phyloP scores from a whole-genome alignment of 2,329 filamentous ascomycete genomes.

The Sporothrix humicola region DNA sequence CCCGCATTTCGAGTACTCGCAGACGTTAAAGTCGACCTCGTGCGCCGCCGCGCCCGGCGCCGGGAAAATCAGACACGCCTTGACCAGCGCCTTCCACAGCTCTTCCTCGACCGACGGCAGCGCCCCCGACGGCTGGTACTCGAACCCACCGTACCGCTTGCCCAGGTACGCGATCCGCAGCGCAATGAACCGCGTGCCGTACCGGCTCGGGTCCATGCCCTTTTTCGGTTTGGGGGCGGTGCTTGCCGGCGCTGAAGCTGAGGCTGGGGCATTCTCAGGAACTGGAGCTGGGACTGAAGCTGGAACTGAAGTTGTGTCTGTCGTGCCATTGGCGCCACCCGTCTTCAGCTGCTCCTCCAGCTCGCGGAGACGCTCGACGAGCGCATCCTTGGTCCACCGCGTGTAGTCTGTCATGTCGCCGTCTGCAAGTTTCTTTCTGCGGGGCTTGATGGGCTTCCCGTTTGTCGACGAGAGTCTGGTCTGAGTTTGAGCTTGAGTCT shows the following conservation, averaged over 20 bases:
- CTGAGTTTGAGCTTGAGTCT: no score
- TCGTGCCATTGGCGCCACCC: neutral
- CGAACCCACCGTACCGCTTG: constrained; percentile 89
- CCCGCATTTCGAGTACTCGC: constrained; percentile 93
- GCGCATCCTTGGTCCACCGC: constrained; percentile 40
- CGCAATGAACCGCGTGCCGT: constrained; percentile 82
- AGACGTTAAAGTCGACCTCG: constrained; percentile 77
- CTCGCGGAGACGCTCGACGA: constrained; percentile 46
- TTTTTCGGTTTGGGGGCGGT: constrained; percentile 49
- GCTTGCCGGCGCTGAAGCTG: neutral
- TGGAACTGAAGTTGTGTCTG: no score
- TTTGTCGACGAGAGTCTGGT: no score
- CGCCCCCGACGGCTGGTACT: constrained; percentile 76
- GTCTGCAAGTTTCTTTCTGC: neutral
- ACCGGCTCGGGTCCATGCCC: constrained; percentile 77
- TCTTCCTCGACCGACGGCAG: constrained; percentile 89
- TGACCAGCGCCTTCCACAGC: constrained; percentile 87
- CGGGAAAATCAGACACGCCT: constrained; percentile 80
- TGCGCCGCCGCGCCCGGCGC: constrained; percentile 53
- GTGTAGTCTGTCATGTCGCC: constrained; percentile 37
- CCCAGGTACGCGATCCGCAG: constrained; percentile 94
- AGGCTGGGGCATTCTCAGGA: no score
- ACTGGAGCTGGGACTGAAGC: no score
- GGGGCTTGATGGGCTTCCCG: neutral
- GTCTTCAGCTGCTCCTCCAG: constrained; percentile 34